Base-by-base conservation (phyloP, 2,329 filamentous ascomycete species). In the Hypomyces rosellus region DNA sequence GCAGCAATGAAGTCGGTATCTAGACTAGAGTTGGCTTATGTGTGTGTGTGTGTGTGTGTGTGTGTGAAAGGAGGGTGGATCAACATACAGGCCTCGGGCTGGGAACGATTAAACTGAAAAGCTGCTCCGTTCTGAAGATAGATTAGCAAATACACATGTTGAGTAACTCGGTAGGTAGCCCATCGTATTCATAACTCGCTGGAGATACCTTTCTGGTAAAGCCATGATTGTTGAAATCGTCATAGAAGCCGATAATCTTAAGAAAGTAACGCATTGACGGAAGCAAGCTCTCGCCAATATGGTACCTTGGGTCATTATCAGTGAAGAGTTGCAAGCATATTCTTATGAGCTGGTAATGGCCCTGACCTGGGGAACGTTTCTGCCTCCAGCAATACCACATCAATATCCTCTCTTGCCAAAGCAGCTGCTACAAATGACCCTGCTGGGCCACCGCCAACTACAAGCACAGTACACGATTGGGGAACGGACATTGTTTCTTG, bases 1-100 rank as follows among this genome's bases (percentile, higher is more conserved):
- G 65, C 66, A 2, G 59, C 65, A 7, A 71, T 22, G 55, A 76
- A 75, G 54, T 76, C 68, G 40, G 71, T 74, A 53, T 67, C 69
- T 71, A 30, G 47, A 2, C 25, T 11, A 30, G 25, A 30, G 7
- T 3, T 18, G 4, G 18, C 33, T 45, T 11, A 39, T 48, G 34
- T 34, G 22, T 13, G 25, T 30, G 9, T 20, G 20, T 20, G 20
- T 20, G 20, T 20, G 20, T 20, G 20, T 20, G 20, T 20, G 20
- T 20, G 20, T 20, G 20, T 20, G 9, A 30, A 11, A 30, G 4
- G 25, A 30, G 25, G 25, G 9, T 30, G 8, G 25, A 30, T 30
- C 20, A 16, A 62, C 63, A 59, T 57, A 67, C 67, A 67, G 3
- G 58, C 65, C 46, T 66, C 63, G 4, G 59, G 61, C 46, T 64